Evolutionary conservation across 768 basidiomycete genomes (phyloP).

Genomic region (Mrakia gelida): DNA sequence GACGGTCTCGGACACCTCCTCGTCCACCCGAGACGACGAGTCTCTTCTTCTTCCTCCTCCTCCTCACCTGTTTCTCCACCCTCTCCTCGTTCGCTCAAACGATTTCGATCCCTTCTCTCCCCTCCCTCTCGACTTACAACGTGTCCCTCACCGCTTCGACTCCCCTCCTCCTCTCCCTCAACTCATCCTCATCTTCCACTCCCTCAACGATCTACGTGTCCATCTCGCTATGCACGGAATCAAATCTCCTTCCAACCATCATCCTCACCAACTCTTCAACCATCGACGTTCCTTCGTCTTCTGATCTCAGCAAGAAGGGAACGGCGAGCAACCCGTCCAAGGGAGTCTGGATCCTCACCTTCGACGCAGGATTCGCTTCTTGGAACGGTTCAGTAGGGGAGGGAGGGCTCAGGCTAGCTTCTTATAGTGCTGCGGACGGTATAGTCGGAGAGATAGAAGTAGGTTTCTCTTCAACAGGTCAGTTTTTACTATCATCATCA

Average conservation of each 20-base stretch:
- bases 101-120: not conserved
- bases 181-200: not conserved
- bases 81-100: not conserved
- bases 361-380: constrained; percentile 31
- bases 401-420: constrained; percentile 4
- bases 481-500: too few relatives aligned
- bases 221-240: constrained; percentile 17
- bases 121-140: not conserved
- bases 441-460: too few relatives aligned
- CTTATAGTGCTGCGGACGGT: not conserved
- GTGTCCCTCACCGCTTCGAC: not conserved
- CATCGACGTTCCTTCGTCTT: not conserved
- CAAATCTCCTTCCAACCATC: not conserved
- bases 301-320: not conserved
- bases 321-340: not conserved
- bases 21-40: not conserved
- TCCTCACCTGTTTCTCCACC: not conserved
- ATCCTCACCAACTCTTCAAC: constrained; percentile 18
- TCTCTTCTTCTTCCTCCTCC: not conserved
- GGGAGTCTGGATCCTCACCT: not conserved
- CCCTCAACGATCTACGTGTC: constrained; percentile 2
- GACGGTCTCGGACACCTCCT: not conserved
- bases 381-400: constrained; percentile 13
- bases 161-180: constrained; percentile 14
- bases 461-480: too few relatives aligned